Evolutionary conservation across 2,329 filamentous ascomycete species (phyloP), one percentile per base, ranked within the genome.

Genomic region (Ascochyta clinopodiicola): DNA sequence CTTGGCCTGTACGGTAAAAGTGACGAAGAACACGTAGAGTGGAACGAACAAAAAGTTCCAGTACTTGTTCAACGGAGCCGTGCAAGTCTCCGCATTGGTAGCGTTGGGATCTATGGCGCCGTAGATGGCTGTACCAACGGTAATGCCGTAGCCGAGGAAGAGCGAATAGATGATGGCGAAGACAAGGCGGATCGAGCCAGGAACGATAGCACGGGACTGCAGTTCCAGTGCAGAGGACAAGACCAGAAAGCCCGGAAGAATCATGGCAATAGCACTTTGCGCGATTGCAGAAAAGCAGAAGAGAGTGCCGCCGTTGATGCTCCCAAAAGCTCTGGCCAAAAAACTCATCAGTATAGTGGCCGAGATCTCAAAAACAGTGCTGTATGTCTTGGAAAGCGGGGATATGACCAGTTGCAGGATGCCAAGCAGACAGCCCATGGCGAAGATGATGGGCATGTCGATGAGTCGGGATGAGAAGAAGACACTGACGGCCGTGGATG

Each of bases 391-490:
- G 9, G 90, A 93, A 22, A 82, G 83, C 0, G 91, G 89, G 0
- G 90, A 88, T 9, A 92, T 77, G 24, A 91, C 83, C 8, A 93
- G 83, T 67, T 95, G 90, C 44, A 96, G 79, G n/a, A 88, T 70
- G 1, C 90, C 91, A 0, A 95, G 80, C 15, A 92, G 77, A 66
- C 84, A 86, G 2, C 91, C 91, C 1, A 95, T 82, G 1, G 89
- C 57, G 69, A 94, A 92, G 6, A 87, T 86, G n/a, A 93, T 81
- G 0, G 90, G 90, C 63, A 94, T 80, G 70, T 96, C 91, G 63
- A 93, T 88, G 42, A 88, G 84, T 2, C 90, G 84, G 2, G 88
- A 90, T 45, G 87, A 80, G 69, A 94, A 95, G 13, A 95, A 94
- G 0, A 89, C 89, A 0, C 89, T 90, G 1, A 94, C 90, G 6